Evolutionary conservation across 148 eudicot genomes (phyloP), one percentile per base, ranked within the genome.

Genomic region (Rhododendron griersonianum): DNA sequence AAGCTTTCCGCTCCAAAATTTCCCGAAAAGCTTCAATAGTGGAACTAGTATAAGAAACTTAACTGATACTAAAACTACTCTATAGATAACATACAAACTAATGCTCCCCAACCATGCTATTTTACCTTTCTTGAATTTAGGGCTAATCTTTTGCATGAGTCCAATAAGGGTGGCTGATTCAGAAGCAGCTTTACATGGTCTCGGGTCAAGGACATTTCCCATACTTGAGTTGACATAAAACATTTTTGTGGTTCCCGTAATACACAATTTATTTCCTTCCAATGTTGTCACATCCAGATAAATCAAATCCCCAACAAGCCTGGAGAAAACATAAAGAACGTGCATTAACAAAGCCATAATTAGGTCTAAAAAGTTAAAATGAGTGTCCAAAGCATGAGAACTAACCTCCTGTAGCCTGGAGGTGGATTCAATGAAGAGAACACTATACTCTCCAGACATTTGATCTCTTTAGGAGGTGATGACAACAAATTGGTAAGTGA

Each of bases 371-470:
- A 75, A 21, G 33, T 7, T 8, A 33, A 25, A 16, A 55, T 2
- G 85, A 55, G 81, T 75, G 45, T 37, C 21, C 78, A 53, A 11
- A 81, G 79, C 63, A 84, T n/a, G 33, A 47, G n/a, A 80, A 82
- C 86, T 80, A 85, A 97, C 99, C 99, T 94, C 91, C 98, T 91
- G 85, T 98, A 90, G 92, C 97, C 93, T 61, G 99, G 99, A 89
- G 98, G 98, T 86, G 98, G 99, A 87, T 98, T 95, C 33, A 98
- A 93, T 75, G 99, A 95, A 55, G 99, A 98, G 89, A 95, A 95
- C 69, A 96, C 94, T 85, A 98, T 91, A 86, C 91, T 94, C 81
- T 93, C 98, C 83, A 98, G 92, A 51, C 98, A 95, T 79, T 91
- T 93, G 57, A 92, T 93, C 87, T 94, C 99, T 89, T 94, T 92